Evolutionary conservation across 2,329 filamentous ascomycete genomes (phyloP).

Genomic region (Colletotrichum sp.): DNA sequence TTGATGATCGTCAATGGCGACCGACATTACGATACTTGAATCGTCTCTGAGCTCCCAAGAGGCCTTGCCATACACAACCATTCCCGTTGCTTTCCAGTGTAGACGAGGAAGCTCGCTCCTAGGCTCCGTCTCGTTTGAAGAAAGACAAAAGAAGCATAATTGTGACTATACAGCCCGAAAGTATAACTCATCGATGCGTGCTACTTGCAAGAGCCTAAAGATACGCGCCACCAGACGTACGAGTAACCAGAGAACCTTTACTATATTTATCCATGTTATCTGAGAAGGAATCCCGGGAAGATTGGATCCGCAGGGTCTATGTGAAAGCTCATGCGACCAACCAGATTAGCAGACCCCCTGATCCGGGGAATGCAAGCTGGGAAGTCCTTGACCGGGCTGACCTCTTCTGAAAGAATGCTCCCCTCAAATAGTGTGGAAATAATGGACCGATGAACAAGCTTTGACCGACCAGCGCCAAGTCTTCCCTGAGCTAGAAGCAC

Average conservation of each 20-base stretch:
- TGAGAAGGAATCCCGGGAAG: slow-evolving; percentile 8
- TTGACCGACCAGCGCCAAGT: neutral
- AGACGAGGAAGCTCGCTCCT: neutral
- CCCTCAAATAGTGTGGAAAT: neutral
- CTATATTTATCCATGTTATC: neutral
- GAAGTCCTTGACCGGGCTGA: neutral
- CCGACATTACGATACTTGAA: neutral
- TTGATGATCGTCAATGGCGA: neutral
- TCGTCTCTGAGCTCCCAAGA: slow-evolving; percentile 4
- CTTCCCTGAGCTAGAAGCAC: slow-evolving; percentile 7
- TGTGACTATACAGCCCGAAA: neutral
- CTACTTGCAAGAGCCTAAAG: neutral
- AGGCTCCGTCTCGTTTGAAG: neutral
- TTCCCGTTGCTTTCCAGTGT: neutral
- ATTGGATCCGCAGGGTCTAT: slow-evolving; percentile 3
- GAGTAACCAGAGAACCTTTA: neutral
- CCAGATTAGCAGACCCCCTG: neutral
- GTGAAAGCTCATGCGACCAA: slow-evolving; percentile 7
- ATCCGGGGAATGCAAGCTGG: slow-evolving; percentile 2
- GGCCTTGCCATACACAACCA: neutral
- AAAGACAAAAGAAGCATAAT: neutral
- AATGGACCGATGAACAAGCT: neutral
- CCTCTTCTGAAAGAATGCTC: neutral
- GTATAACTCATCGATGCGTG: neutral
- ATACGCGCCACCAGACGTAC: neutral